Percentiles rank a stretch among this genome's conserved stretches.
These are phyloP conservation scores for Aspergillus sp. DNA, from an alignment of 2,329 filamentous ascomycete species.

Conservation along the genomic window DNA sequence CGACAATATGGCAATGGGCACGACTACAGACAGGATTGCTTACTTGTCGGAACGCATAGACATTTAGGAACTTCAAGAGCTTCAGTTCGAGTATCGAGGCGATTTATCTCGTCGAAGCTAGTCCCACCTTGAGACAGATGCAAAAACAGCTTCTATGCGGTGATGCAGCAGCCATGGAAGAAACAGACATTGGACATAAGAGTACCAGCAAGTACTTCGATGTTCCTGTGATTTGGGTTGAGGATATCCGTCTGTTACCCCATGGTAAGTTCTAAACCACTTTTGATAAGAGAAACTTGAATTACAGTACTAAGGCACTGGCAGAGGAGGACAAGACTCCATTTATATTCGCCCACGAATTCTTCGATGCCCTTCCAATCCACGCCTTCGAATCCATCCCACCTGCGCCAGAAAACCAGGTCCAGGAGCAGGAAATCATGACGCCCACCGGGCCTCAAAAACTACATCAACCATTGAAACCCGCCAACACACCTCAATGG, in stretches of 20 bases:
- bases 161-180: constrained; percentile 59
- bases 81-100: constrained; percentile 73
- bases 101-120: constrained; percentile 96
- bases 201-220: constrained; percentile 71
- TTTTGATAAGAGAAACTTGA: not conserved
- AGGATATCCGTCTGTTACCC: constrained; percentile 80
- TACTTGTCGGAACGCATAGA: constrained; percentile 46
- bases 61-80: constrained; percentile 74
- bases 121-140: constrained; percentile 66
- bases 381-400: constrained; percentile 83
- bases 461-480: constrained; percentile 37
- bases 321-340: constrained; percentile 66
- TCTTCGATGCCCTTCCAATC: constrained; percentile 96
- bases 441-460: constrained; percentile 45
- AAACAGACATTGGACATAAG: constrained; percentile 68
- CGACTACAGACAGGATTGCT: not conserved
- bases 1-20: not conserved
- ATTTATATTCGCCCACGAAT: constrained; percentile 95
- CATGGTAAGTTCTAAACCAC: constrained; percentile 45
- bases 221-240: constrained; percentile 80
- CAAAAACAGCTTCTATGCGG: constrained; percentile 83
- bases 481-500: constrained; percentile 59
- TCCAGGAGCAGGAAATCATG: constrained; percentile 47
- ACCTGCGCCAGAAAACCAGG: constrained; percentile 40
- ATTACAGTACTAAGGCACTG: not conserved